Evolutionary conservation across 1,284 basidiomycete genomes (phyloP), one percentile per base, ranked within the genome.

Genomic region (Leccinum insolens): DNA sequence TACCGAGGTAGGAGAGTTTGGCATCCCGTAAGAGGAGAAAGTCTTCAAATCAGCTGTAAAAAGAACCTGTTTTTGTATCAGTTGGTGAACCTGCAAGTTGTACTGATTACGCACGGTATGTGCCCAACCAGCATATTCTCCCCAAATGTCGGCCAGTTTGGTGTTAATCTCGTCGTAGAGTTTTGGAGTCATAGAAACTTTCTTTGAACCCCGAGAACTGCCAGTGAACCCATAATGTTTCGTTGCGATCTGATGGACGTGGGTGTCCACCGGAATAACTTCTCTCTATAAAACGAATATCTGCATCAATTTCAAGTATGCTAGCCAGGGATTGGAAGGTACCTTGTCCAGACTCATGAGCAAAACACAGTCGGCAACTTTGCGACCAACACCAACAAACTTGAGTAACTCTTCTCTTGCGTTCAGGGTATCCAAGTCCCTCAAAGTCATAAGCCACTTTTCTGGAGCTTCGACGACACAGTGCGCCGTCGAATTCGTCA

Each of bases 281-380:
- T 94, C 91, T 71, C 81, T 84, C 94, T 96, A 67, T 57, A 20
- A 57, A 52, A 20, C 64, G 28, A 61, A 65, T 64, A 61, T 68
- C 49, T 70, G 63, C 17, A 62, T 62, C 20, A 4, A 49, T 55
- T 49, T 12, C 7, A 7, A 59, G 11, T 58, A 8, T 25, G 28
- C 68, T 37, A 8, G 64, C 17, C 62, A 34, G 31, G 14, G 11
- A 59, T 58, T 12, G 20, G 7, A 71, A 80, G 7, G 4, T 72
- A 93, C 93, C 85, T 98, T 95, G 79, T 98, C 95, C 66, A 99
- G 79, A 72, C 95, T 95, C 94, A 99, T 99, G 28, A 99, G 83
- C 65, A 98, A 81, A 41, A 99, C 85, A 76, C 98, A 99, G 77
- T 99, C 97, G 1, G 94, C 95, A 1, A 98, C 96, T 79, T 99